Base-by-base conservation (phyloP, 139 green algal genomes). In the Monoraphidium neglectum region DNA sequence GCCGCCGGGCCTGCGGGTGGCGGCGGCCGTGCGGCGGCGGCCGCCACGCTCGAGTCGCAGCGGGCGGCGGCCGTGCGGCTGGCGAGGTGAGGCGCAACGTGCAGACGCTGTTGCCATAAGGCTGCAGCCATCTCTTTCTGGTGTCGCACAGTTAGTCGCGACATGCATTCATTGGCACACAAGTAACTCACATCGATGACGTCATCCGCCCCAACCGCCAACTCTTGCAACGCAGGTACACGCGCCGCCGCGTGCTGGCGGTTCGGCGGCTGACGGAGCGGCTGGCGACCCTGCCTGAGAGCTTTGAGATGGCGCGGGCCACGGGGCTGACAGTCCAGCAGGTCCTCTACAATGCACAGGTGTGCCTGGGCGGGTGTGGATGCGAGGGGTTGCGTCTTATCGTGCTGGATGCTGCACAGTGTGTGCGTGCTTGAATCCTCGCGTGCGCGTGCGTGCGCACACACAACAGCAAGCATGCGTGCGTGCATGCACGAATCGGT, bases 231-330 rank as follows among this genome's bases (percentile, higher is more conserved):
- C 68, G 78, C 0, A 13, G 67, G 6, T 87, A 90, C 68, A 63
- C 74, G n/a, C 12, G 87, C 36, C 51, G 72, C 32, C 80, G 87
- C 8, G 70, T 79, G 65, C 64, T 63, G 15, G 87, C 80, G 12
- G 82, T 93, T 38, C 33, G 38, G 46, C 61, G 51, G 60, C 82
- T 97, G 68, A 82, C 92, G 70, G 49, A 74, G 13, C 83, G 75
- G 4, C 84, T 97, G 83, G 87, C 89, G 28, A 92, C 84, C 10
- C 38, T 97, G 24, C 75, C 87, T 0, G 93, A 97, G 76, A 81
- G 77, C 2, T 76, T 97, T 51, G 92, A 97, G 84, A 86, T 94
- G 80, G 92, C 89, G 0, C 76, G 93, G 4, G 93, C 89, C 2
- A 97, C 93, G 2, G 93, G 93, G 21, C 88, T 97, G 8, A 93